Conservation (phyloP, 1,139 yeast species). For the Saccharomyces hybrid region DNA sequence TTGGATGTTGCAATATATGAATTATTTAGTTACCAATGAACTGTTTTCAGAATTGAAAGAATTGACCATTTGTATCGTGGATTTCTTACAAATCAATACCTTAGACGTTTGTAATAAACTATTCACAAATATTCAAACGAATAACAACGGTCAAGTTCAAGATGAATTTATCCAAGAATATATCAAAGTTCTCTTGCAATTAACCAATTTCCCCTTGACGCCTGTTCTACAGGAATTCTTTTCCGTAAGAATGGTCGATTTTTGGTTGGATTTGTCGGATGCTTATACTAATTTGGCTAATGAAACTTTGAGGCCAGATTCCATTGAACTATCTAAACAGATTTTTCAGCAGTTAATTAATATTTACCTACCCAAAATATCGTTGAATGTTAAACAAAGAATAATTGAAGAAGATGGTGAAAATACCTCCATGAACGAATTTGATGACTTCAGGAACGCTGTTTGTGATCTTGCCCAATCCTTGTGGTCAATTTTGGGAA, state of each 20-base stretch:
- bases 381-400: conserved; percentile 26
- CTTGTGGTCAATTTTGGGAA: conserved; percentile 56
- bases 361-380: conserved; percentile 29
- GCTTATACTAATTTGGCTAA: conserved; percentile 33
- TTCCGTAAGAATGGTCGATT: conserved; percentile 60
- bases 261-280: conserved; percentile 76
- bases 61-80: conserved; percentile 45
- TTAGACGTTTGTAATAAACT: conserved; percentile 42
- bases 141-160: conserved; percentile 9
- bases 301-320: conserved; percentile 21
- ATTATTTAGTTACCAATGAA: conserved; percentile 34
- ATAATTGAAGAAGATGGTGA: conserved; percentile 28
- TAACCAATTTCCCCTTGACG: conserved; percentile 53
- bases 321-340: conserved; percentile 22
- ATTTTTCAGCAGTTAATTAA: conserved; percentile 29
- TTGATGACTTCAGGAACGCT: conserved; percentile 58
- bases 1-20: conserved; percentile 37
- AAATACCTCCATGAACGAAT: conserved; percentile 37
- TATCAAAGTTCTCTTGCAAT: conserved; percentile 43
- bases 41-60: conserved; percentile 41
- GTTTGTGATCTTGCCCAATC: conserved; percentile 70
- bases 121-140: conserved; percentile 29
- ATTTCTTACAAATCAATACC: conserved; percentile 46
- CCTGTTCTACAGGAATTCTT: conserved; percentile 65
- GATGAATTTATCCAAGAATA: conserved; percentile 33